A percentile compares a stretch with the other conserved stretches of the same genome.
phyloP scores from a whole-genome alignment of 1,139 yeast species.

The Yamadazyma atmosphaerica region DNA sequence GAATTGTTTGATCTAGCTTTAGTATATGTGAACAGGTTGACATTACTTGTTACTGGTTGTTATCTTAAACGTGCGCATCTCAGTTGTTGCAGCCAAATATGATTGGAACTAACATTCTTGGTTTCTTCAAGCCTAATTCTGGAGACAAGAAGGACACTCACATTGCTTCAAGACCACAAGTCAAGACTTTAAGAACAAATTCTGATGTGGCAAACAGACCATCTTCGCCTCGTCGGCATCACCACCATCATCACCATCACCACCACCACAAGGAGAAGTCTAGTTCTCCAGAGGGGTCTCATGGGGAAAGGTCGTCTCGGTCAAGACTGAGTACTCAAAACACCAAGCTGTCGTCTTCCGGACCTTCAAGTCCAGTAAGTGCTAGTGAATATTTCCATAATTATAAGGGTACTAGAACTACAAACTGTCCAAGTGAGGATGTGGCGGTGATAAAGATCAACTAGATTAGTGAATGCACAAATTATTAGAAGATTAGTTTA shows the following conservation, averaged over 20 bases:
- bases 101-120: neutral
- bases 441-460: neutral
- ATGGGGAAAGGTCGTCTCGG: neutral
- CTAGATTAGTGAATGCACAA: too few species aligned
- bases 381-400: conserved; percentile 1
- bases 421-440: neutral
- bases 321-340: neutral
- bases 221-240: neutral
- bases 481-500: too few species aligned
- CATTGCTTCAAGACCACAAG: neutral
- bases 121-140: neutral
- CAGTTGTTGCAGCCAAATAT: neutral
- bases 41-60: too few species aligned
- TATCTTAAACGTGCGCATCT: too few species aligned
- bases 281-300: too few species aligned
- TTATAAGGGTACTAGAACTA: neutral
- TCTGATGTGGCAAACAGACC: neutral
- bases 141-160: neutral
- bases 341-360: neutral
- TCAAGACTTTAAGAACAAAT: neutral
- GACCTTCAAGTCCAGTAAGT: neutral
- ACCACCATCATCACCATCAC: neutral
- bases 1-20: too few species aligned
- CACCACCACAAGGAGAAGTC: neutral
- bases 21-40: too few species aligned